These are phyloP conservation scores for Lachnellula subtilissima DNA, from an alignment of 2,329 filamentous ascomycete genomes.

Conservation along the genomic window DNA sequence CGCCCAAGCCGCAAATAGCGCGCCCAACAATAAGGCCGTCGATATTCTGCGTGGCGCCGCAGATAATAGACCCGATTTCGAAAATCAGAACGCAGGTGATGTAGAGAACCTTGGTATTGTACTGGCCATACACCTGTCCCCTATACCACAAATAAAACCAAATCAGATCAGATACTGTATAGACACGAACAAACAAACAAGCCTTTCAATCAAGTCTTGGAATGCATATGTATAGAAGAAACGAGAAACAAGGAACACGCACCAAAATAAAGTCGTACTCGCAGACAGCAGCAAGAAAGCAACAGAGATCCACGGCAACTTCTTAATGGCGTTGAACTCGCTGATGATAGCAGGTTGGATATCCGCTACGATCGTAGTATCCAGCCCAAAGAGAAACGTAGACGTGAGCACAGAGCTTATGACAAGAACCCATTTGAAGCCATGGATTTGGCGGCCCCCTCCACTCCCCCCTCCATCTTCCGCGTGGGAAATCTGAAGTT, in stretches of 20 bases:
- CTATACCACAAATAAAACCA: background rate
- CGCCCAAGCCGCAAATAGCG: slow-evolving; percentile 24
- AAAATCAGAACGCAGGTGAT: slow-evolving; percentile 7
- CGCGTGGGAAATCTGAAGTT: background rate
- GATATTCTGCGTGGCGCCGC: slow-evolving; percentile 23
- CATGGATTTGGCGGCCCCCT: background rate
- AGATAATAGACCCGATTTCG: slow-evolving; percentile 24
- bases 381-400: slow-evolving; percentile 21
- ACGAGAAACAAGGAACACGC: background rate
- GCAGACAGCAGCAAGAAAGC: slow-evolving; percentile 4
- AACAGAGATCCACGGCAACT: slow-evolving; percentile 36
- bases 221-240: background rate
- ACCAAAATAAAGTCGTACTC: slow-evolving; percentile 1
- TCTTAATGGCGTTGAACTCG: slow-evolving; percentile 31
- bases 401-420: background rate
- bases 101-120: slow-evolving; percentile 9
- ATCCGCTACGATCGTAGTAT: slow-evolving; percentile 44
- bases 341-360: slow-evolving; percentile 37
- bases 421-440: background rate
- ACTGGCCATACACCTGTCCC: slow-evolving; percentile 25
- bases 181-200: background rate
- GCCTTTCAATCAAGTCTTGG: background rate
- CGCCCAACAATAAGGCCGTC: slow-evolving; percentile 26
- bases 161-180: background rate
- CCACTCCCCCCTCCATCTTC: background rate